Conservation (phyloP, 2,329 filamentous ascomycete species). For the Arthrobotrys pseudoclavata region DNA sequence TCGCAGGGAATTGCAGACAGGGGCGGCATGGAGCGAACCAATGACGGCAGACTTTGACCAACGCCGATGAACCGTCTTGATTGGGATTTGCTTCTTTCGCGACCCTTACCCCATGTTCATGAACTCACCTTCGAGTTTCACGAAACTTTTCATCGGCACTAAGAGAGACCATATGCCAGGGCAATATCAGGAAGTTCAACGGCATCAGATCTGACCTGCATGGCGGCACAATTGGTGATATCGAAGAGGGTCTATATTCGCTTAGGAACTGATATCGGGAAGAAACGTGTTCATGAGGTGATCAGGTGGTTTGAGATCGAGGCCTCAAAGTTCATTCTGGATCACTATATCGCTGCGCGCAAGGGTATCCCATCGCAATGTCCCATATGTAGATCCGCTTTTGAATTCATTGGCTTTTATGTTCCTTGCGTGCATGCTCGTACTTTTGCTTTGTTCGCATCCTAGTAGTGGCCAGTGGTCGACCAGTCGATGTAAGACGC, state of each 20-base stretch:
- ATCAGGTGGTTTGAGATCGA: conserved; percentile 29
- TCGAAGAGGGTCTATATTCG: conserved; percentile 53
- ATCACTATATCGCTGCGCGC: conserved; percentile 32
- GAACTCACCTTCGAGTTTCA: conserved; percentile 40
- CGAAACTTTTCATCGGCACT: conserved; percentile 41
- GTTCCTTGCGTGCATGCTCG: conserved; percentile 16
- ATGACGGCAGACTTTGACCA: conserved; percentile 38
- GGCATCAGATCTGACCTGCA: conserved; percentile 44
- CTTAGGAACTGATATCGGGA: conserved; percentile 48
- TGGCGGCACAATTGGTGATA: conserved; percentile 49
- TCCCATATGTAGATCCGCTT: conserved; percentile 20
- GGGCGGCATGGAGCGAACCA: conserved; percentile 46
- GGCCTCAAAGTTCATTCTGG: conserved; percentile 17
- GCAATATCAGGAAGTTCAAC: conserved; percentile 37
- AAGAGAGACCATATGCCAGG: conserved; percentile 25
- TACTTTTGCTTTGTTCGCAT: conserved; percentile 31
- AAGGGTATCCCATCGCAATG: conserved; percentile 40
- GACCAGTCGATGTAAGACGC: conserved; percentile 13
- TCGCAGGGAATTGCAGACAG: conserved; percentile 40
- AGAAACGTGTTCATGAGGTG: conserved; percentile 49
- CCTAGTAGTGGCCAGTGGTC: background rate
- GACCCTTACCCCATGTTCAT: conserved; percentile 40
- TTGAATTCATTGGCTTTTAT: conserved; percentile 3
- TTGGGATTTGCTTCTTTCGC: conserved; percentile 43
- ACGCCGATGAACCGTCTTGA: conserved; percentile 51